Evolutionary conservation across 1,284 basidiomycete genomes (phyloP).

Genomic region (Rhodotorula sp.): DNA sequence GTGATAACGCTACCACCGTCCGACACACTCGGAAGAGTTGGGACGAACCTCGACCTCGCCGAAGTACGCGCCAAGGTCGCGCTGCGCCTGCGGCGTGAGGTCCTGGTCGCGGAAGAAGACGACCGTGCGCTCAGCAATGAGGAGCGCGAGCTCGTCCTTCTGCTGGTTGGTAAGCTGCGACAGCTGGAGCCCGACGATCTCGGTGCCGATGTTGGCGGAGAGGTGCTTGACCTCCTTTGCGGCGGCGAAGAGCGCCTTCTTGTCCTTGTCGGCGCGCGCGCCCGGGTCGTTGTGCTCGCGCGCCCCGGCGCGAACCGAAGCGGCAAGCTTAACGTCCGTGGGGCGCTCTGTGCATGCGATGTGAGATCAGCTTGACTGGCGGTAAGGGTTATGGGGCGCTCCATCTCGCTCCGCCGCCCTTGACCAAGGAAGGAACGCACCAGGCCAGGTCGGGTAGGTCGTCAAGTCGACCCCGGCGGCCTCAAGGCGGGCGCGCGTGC

Average conservation of each 20-base stretch:
- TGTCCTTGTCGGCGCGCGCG: conserved; percentile 47
- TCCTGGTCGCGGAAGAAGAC: conserved; percentile 50
- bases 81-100: conserved; percentile 46
- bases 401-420: no score
- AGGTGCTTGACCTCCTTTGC: conserved; percentile 47
- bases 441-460: conserved; percentile 6
- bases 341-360: background rate
- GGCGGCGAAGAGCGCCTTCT: conserved; percentile 50
- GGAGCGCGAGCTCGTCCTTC: conserved; percentile 40
- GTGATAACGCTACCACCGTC: no score
- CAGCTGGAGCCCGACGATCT: conserved; percentile 49
- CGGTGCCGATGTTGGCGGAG: conserved; percentile 45
- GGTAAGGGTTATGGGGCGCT: no score
- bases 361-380: no score
- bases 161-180: conserved; percentile 27
- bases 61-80: conserved; percentile 48
- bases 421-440: background rate
- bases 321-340: conserved; percentile 10
- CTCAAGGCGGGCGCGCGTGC: conserved; percentile 8
- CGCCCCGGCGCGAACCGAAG: conserved; percentile 4
- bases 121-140: conserved; percentile 38
- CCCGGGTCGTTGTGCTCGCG: conserved; percentile 48
- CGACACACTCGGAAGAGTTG: no score
- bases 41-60: conserved; percentile 43
- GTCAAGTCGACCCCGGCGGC: conserved; percentile 1